Base-by-base conservation (phyloP, 257 asterid species). In the Apocynum venetum region DNA sequence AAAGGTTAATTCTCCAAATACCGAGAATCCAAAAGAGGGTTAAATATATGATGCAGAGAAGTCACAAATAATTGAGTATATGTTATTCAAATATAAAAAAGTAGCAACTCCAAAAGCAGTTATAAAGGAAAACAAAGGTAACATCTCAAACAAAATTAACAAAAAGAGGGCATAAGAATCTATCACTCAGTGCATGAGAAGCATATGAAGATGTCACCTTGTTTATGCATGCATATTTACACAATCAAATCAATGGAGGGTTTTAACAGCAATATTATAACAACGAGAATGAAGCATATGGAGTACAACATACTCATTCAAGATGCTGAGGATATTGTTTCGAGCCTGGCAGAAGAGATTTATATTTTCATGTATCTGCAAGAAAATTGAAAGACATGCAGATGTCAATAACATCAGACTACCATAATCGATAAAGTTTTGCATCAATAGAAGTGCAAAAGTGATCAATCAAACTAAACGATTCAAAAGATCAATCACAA, bases 361-460 rank as follows among this genome's bases (percentile, higher is more conserved):
- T 63, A 90, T 79, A 83, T 93, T 93, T 78, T 93, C 97, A 8
- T 85, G 87, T 55, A 93, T 76, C 98, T 93, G 93, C 90, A 88
- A 46, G 76, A 76, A 80, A 8, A 55, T 52, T 64, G 48, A 71
- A 72, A n/a, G 46, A 81, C 20, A 25, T 52, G 11, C 63, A 63
- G 53, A 25, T 77, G 77, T 73, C 77, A 79, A 46, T 78, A 77
- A 43, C 52, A 78, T 41, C 60, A 63, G 61, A 65, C 61, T 46
- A 78, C 76, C 66, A 79, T 78, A 65, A 71, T 61, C 31, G 69
- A 73, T 76, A 71, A 80, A 77, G 76, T 51, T 75, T 44, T 10
- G 38, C 55, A 69, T 76, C 36, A 51, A 60, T 36, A 76, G 25
- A 43, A 53, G n/a, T 57, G 65, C 66, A 63, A 41, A 67, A 57